Conservation (phyloP, 2,329 filamentous ascomycete genomes). For the Aspergillus ochraceus region DNA sequence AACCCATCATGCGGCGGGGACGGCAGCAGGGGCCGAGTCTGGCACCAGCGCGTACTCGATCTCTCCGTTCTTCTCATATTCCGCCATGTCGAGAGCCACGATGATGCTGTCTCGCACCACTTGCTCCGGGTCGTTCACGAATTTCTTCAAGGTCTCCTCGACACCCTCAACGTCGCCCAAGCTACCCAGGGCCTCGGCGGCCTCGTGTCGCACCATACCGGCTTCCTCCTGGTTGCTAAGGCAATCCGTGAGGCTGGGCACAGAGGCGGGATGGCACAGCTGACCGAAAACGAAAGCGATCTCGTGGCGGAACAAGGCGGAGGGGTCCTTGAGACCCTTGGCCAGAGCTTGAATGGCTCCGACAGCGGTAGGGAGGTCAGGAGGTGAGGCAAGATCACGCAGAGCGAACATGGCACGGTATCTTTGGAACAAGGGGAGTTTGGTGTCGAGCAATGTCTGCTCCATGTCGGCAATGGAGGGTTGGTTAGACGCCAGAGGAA, state of each 20-base stretch:
- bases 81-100: constrained; percentile 96
- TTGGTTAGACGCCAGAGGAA: constrained; percentile 65
- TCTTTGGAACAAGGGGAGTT: constrained; percentile 78
- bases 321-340: constrained; percentile 79
- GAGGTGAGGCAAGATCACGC: constrained; percentile 89
- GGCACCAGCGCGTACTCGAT: constrained; percentile 91
- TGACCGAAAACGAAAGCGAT: constrained; percentile 98
- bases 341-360: constrained; percentile 86
- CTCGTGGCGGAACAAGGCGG: constrained; percentile 93
- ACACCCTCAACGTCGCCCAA: constrained; percentile 92
- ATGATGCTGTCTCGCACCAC: constrained; percentile 94
- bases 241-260: constrained; percentile 78
- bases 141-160: constrained; percentile 77
- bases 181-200: constrained; percentile 91
- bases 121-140: constrained; percentile 85
- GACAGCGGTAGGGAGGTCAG: constrained; percentile 82
- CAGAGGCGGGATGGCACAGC: constrained; percentile 92
- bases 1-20: constrained; percentile 30
- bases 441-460: constrained; percentile 74
- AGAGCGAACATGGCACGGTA: constrained; percentile 99
- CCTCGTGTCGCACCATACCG: constrained; percentile 97
- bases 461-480: constrained; percentile 72
- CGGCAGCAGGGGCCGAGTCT: constrained; percentile 42
- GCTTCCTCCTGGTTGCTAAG: constrained; percentile 78
- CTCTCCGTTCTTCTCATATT: constrained; percentile 88